Evolutionary conservation across 2,329 filamentous ascomycete species (phyloP), one percentile per base, ranked within the genome.

Genomic region (Penicillium sp.): DNA sequence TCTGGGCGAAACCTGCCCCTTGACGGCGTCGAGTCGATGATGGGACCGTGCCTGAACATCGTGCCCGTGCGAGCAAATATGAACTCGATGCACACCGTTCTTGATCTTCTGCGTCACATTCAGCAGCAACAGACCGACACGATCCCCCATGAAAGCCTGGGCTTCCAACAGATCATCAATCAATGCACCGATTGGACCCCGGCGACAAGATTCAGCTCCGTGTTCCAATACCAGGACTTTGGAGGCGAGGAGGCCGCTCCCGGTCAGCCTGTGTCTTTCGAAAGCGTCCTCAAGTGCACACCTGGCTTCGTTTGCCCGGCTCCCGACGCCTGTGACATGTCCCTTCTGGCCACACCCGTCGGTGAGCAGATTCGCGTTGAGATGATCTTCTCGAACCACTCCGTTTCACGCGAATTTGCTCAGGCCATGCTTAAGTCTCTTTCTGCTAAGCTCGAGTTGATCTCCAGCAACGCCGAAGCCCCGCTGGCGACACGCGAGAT

Each of bases 161-260:
- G 82, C 5, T 78, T 79, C 53, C 69, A 77, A 3, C 76, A 81
- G n/a, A 77, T 86, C 6, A 73, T 84, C 2, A 75, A 79, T 34
- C 75, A 78, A 43, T 85, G 82, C 62, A 84, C 82, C 3, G 64
- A 76, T 5, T 85, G 83, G 81, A 75, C 80, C 0, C 73, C 77
- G 27, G 83, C 81, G 75, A 80, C 79, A 3, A 77, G 76, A 1
- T 82, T 84, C 67, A 81, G 81, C 68, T 81, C 80, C 3, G 69
- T 84, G 2, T 77, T 86, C 2, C 78, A 83, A 46, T 82, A 85
- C 56, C 75, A 79, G 38, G 71, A 73, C 56, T 66, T 69, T 44
- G 31, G 54, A 7, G 43, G 47, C 21, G 56, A 56, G 18, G 53
- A 56, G 34, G 48, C 53, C 22, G 49, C 27, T 11, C 43, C 43